Conservation (phyloP, 2,329 filamentous ascomycete genomes). For the Fusarium coffeatum region DNA sequence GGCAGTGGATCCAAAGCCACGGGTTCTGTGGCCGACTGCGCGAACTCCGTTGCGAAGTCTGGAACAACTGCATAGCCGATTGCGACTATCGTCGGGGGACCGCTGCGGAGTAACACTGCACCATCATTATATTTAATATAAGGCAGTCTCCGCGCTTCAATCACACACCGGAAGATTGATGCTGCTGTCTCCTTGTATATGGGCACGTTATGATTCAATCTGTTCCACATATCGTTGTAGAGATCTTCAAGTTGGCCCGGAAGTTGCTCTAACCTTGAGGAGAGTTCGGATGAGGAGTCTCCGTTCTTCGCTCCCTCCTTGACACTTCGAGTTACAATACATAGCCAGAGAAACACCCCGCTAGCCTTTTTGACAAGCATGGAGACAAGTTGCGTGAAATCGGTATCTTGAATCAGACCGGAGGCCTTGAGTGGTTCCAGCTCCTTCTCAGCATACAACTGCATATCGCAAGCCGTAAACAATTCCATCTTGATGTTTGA, state of each 20-base stretch:
- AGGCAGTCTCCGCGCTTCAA: no score
- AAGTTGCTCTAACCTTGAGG: accelerated
- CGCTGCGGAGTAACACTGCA: no score
- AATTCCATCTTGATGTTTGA: accelerated
- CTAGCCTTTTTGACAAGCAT: accelerated
- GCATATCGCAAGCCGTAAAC: not conserved
- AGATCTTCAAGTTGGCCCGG: not conserved
- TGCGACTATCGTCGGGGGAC: accelerated
- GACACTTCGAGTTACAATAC: accelerated
- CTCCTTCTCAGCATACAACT: accelerated
- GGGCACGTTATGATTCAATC: accelerated
- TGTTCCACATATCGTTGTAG: slow-evolving; percentile 3
- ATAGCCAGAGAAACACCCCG: slow-evolving; percentile 4
- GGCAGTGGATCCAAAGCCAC: accelerated
- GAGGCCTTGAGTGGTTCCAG: accelerated
- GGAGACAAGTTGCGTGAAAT: accelerated
- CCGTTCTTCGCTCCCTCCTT: accelerated
- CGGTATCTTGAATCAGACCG: accelerated
- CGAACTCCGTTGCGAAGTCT: no score
- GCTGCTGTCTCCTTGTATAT: not conserved
- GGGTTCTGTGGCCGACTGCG: accelerated
- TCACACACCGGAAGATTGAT: not conserved
- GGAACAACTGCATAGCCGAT: accelerated
- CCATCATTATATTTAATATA: no score
- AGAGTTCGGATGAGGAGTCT: accelerated